Conservation (phyloP, 306 rosid species). For the Casuarina equisetifolia region DNA sequence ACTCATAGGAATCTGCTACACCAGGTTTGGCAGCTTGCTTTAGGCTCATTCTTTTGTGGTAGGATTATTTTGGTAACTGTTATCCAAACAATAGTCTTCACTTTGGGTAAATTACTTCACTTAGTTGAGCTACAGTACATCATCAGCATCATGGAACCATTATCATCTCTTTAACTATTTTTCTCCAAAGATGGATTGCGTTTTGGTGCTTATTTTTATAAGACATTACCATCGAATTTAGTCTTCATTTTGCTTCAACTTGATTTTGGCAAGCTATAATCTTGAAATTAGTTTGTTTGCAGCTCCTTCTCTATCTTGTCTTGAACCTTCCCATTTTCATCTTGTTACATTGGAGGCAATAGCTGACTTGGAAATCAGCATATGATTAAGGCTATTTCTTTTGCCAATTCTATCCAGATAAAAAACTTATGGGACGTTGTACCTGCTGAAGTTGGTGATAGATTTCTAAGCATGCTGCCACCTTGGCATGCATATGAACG, state of each 20-base stretch:
- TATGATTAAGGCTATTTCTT: constrained; percentile 10
- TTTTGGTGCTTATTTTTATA: not conserved
- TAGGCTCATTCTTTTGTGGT: constrained; percentile 17
- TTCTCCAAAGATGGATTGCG: not conserved
- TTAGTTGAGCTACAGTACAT: constrained; percentile 1
- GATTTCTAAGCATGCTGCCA: constrained; percentile 90
- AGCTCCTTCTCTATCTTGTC: not conserved
- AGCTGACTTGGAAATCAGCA: constrained; percentile 21
- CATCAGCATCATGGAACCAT: not conserved
- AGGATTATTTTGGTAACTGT: constrained; percentile 5
- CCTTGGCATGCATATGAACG: constrained; percentile 99
- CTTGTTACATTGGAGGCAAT: constrained; percentile 22
- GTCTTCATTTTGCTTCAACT: not conserved
- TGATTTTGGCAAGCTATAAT: constrained; percentile 1
- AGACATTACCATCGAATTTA: not conserved
- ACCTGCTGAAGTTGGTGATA: constrained; percentile 79
- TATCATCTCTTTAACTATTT: not conserved
- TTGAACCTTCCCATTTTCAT: constrained; percentile 18
- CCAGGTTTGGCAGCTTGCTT: constrained; percentile 65
- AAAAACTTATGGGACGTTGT: constrained; percentile 69
- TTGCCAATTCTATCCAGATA: constrained; percentile 45
- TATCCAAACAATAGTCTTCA: not conserved
- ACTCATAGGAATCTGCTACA: constrained; percentile 88
- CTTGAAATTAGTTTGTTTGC: not conserved
- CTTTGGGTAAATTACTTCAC: not conserved